These are phyloP conservation scores for Phaeosphaeria sp. DNA, from an alignment of 2,329 filamentous ascomycete species.

Conservation along the genomic window DNA sequence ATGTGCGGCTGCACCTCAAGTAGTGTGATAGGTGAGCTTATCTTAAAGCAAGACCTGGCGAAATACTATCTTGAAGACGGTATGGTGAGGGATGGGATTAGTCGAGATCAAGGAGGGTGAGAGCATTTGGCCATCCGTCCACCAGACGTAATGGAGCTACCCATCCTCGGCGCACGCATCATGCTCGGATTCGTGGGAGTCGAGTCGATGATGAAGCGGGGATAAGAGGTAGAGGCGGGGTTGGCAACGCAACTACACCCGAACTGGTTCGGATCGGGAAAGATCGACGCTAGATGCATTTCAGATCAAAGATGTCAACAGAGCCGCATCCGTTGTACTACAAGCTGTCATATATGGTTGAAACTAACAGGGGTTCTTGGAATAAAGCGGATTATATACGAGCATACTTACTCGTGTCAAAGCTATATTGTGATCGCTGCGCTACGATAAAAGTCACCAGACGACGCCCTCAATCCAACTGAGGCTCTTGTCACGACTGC, in stretches of 20 bases:
- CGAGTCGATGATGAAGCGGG: slow-evolving; percentile 41
- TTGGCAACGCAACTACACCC: slow-evolving; percentile 12
- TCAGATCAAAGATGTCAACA: not conserved
- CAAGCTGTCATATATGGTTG: not conserved
- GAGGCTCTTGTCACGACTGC: not conserved
- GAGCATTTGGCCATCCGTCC: slow-evolving; percentile 4
- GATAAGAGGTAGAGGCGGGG: slow-evolving; percentile 28
- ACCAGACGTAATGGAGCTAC: not conserved
- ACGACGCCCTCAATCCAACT: not conserved
- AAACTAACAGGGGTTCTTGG: not conserved
- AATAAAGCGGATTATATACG: not conserved
- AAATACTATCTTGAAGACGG: not conserved
- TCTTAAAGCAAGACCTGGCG: not conserved
- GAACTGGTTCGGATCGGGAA: slow-evolving; percentile 14
- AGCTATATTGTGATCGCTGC: not conserved
- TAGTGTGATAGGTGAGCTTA: not conserved
- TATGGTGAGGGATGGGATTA: not conserved
- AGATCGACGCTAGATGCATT: no score
- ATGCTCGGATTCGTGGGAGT: slow-evolving; percentile 31
- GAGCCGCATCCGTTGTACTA: not conserved
- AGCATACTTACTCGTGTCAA: not conserved
- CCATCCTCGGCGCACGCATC: slow-evolving; percentile 23
- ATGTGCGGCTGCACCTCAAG: not conserved
- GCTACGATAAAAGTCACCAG: not conserved
- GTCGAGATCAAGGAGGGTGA: not conserved